Percentiles rank a stretch among this genome's conserved stretches.
These are phyloP conservation scores for Sphaerosporella brunnea DNA, from an alignment of 495 filamentous ascomycete species.

Conservation along the genomic window DNA sequence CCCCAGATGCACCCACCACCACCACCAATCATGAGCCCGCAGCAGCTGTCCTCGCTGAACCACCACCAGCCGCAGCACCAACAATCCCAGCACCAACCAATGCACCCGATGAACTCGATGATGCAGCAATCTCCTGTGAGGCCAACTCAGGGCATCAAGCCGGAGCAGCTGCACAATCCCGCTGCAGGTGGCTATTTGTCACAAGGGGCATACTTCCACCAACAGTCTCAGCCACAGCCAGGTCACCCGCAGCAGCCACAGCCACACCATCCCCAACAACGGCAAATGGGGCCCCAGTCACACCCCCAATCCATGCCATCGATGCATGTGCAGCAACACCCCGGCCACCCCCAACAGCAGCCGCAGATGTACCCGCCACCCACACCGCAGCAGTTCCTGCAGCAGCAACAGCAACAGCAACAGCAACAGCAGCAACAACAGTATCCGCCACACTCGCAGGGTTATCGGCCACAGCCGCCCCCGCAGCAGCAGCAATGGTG, in stretches of 20 bases:
- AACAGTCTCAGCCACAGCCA: conserved; percentile 31
- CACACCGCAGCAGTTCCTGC: conserved; percentile 44
- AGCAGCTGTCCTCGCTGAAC: conserved; percentile 30
- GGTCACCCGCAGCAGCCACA: conserved; percentile 35
- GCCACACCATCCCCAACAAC: conserved; percentile 44
- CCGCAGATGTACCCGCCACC: conserved; percentile 43
- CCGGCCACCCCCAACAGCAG: conserved; percentile 32
- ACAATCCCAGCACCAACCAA: conserved; percentile 23
- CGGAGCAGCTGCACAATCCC: conserved; percentile 24
- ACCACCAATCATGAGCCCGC: conserved; percentile 20
- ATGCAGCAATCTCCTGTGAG: conserved; percentile 27
- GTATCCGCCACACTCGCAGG: not conserved
- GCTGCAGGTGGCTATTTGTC: conserved; percentile 24
- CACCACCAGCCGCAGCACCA: conserved; percentile 27
- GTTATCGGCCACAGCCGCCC: conserved; percentile 3
- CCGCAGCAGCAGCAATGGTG: conserved; percentile 15
- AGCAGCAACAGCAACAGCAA: conserved; percentile 26
- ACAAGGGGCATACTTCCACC: conserved; percentile 24
- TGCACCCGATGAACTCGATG: conserved; percentile 26
- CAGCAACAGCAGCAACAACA: conserved; percentile 26
- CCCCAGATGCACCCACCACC: conserved; percentile 31
- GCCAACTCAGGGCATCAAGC: conserved; percentile 23
- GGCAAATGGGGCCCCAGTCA: conserved; percentile 22
- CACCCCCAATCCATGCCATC: conserved; percentile 35
- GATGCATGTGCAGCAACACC: conserved; percentile 35